Evolutionary conservation across 1,284 basidiomycete species (phyloP), one percentile per base, ranked within the genome.

Genomic region (Rhodotorula glutinis): DNA sequence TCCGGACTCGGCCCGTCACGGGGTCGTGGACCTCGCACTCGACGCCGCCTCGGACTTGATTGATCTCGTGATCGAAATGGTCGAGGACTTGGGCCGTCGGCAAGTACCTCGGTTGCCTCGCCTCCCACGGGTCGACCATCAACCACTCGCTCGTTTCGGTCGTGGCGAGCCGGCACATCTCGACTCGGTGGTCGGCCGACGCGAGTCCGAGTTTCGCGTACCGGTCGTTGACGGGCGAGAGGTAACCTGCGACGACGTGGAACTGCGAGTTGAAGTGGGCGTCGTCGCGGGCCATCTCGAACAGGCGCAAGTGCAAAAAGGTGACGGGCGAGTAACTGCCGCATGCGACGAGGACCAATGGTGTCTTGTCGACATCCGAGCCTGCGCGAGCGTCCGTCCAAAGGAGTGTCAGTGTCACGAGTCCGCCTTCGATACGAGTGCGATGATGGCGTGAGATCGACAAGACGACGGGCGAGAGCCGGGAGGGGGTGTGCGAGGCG

Each of bases 291-390:
- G 76, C 75, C 65, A 73, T 65, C 59, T 77, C 76, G 60, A 77
- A 77, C 74, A 77, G 76, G 57, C 76, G 72, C 17, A 77, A 70
- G 67, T 77, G 76, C n/a, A 77, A 72, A 57, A 75, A 77, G 19
- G 76, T 77, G 44, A 77, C 61, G 38, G 76, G 76, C 43, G 71
- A 74, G 73, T 76, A 77, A 46, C 71, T 73, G 14, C 72, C 76
- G 63, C 76, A 77, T 10, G 76, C 76, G 63, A 77, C 76, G 30
- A 77, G 75, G 23, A 77, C 75, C 17, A 77, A 62, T 40, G 76
- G 76, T 2, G 71, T 76, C 66, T 76, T 76, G 56, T 57, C 61
- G 40, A 51, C 49, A 16, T 51, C 14, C 13, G 27, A 13, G 49
- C 49, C 49, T 25, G n/a, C 23, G 29, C 5, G 51, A 11, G 62